A percentile compares a stretch with the other conserved stretches of the same genome.
phyloP scores from a whole-genome alignment of 129 eudicot genomes.

The Calendula officinalis region DNA sequence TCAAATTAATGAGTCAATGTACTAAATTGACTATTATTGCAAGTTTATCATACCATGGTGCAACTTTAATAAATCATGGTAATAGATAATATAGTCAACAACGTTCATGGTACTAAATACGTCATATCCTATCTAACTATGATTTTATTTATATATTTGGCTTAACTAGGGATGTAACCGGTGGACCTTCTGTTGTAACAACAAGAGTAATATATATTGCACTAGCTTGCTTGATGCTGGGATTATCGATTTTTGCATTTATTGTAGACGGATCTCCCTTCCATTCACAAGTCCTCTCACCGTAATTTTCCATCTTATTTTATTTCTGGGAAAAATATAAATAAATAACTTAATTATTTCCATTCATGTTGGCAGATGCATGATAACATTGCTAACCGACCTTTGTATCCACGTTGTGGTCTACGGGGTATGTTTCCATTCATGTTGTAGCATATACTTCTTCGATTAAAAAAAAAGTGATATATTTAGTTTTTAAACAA shows the following conservation, averaged over 20 bases:
- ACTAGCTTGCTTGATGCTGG: slow-evolving; percentile 49
- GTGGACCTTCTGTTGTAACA: background rate
- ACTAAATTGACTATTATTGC: no score
- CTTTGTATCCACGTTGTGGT: slow-evolving; percentile 49
- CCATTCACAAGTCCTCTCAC: slow-evolving; percentile 44
- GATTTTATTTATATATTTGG: no score
- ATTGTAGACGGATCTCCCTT: slow-evolving; percentile 62
- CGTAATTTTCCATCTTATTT: slow-evolving; percentile 40
- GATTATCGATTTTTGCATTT: slow-evolving; percentile 49
- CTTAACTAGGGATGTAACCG: background rate
- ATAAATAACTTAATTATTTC: no score
- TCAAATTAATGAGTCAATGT: no score
- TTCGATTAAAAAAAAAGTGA: no score
- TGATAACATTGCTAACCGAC: slow-evolving; percentile 53
- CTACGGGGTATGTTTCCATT: slow-evolving; percentile 40
- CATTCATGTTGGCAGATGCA: slow-evolving; percentile 46
- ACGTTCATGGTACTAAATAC: no score
- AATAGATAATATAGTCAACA: no score
- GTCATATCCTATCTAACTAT: no score
- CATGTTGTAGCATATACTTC: no score
- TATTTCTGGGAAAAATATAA: background rate
- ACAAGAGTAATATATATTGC: background rate
- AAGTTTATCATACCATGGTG: no score
- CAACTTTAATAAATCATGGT: no score
- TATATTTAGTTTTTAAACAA: no score